A percentile compares a stretch with the other conserved stretches of the same genome.
phyloP scores from a whole-genome alignment of 257 asterid species.

The Plantago major region DNA sequence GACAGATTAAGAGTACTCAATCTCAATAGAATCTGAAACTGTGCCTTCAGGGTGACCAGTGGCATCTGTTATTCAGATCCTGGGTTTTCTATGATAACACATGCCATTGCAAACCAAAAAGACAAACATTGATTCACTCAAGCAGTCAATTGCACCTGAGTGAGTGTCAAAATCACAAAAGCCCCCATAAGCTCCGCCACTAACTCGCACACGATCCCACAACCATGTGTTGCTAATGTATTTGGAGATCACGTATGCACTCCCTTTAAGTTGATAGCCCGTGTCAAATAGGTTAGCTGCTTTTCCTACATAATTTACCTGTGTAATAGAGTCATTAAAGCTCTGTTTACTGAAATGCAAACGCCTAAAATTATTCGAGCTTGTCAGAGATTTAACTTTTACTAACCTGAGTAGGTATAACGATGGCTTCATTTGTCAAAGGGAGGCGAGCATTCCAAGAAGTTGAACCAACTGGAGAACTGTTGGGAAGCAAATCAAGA shows the following conservation, averaged over 20 bases:
- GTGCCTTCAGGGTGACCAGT: too few relatives aligned
- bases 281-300: conserved; percentile 85
- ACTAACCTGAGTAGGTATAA: conserved; percentile 91
- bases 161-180: conserved; percentile 94
- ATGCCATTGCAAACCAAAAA: too few relatives aligned
- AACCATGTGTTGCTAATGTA: conserved; percentile 81
- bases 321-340: conserved; percentile 19
- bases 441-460: conserved; percentile 65
- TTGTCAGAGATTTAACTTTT: conserved; percentile 9
- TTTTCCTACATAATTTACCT: conserved; percentile 99
- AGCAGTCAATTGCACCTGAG: conserved; percentile 49
- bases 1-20: too few relatives aligned
- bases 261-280: conserved; percentile 92
- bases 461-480: conserved; percentile 46
- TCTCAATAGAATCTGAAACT: too few relatives aligned
- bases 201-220: conserved; percentile 99
- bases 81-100: too few relatives aligned
- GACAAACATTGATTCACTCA: neutral
- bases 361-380: conserved; percentile 4
- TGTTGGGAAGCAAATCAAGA: conserved; percentile 82
- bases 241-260: conserved; percentile 88
- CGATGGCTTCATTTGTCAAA: conserved; percentile 79
- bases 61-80: too few relatives aligned
- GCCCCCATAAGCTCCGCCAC: conserved; percentile 99
- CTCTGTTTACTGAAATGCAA: conserved; percentile 18